phyloP scores from a whole-genome alignment of 345 rosid species.

The Laguncularia racemosa region DNA sequence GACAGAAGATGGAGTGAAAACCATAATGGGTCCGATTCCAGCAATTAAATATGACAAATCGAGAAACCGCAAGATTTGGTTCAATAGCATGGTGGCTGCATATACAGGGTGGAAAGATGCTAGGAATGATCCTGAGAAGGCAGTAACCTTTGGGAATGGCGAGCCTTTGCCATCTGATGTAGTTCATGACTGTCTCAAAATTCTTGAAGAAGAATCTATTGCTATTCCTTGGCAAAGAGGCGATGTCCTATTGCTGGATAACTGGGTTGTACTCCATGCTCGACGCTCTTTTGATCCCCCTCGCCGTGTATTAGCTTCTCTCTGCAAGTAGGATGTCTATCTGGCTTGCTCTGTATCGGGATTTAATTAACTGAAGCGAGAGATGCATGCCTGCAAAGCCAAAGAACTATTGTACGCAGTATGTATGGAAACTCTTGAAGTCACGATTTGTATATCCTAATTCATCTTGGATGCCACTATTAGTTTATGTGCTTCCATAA shows the following conservation, averaged over 20 bases:
- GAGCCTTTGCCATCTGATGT: slow-evolving; percentile 52
- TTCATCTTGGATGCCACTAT: too few species aligned
- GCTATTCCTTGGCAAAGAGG: slow-evolving; percentile 89
- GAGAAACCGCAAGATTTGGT: slow-evolving; percentile 76
- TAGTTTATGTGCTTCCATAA: too few species aligned
- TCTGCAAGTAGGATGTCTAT: slow-evolving; percentile 41
- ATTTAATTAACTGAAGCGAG: too few species aligned
- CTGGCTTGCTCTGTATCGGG: too few species aligned
- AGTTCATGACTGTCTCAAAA: slow-evolving; percentile 47
- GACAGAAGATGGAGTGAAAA: slow-evolving; percentile 62
- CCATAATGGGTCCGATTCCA: slow-evolving; percentile 84
- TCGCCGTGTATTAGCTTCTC: slow-evolving; percentile 75
- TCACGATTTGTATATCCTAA: too few species aligned
- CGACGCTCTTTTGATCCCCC: slow-evolving; percentile 69
- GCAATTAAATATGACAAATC: slow-evolving; percentile 56
- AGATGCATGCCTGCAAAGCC: too few species aligned
- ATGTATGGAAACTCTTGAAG: too few species aligned
- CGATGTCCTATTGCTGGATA: slow-evolving; percentile 64
- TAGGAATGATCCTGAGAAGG: slow-evolving; percentile 65
- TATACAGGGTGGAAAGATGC: slow-evolving; percentile 80
- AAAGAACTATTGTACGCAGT: too few species aligned
- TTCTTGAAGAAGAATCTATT: slow-evolving; percentile 73
- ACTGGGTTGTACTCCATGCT: slow-evolving; percentile 85
- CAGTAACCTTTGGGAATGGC: slow-evolving; percentile 71
- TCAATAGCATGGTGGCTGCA: slow-evolving; percentile 90